These are phyloP conservation scores for Ziziphus jujuba DNA, from an alignment of 306 rosid genomes.

Conservation along the genomic window DNA sequence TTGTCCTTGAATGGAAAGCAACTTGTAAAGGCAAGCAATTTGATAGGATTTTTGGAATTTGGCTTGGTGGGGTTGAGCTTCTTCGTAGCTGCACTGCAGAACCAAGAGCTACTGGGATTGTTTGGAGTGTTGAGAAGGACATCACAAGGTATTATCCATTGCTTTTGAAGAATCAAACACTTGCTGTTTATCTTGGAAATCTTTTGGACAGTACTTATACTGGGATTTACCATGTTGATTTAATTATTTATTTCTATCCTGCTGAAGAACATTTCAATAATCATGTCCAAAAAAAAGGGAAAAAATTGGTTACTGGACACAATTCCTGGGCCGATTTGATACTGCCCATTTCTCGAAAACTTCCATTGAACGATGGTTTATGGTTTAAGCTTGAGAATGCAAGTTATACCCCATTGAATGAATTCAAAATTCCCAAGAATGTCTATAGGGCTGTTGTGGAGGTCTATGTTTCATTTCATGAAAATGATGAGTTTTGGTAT, in stretches of 20 bases:
- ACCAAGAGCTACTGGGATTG: constrained; percentile 66
- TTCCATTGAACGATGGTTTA: constrained; percentile 69
- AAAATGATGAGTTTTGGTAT: constrained; percentile 90
- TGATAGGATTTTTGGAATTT: constrained; percentile 87
- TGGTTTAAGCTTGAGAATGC: constrained; percentile 73
- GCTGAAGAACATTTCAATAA: constrained; percentile 8
- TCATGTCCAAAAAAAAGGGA: too few species aligned
- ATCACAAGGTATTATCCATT: constrained; percentile 76
- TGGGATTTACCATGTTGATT: constrained; percentile 80
- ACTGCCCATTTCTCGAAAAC: constrained; percentile 67
- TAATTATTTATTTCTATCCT: constrained; percentile 65
- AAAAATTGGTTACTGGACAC: constrained; percentile 24
- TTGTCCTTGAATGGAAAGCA: constrained; percentile 79
- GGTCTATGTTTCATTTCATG: constrained; percentile 89
- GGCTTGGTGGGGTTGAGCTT: constrained; percentile 90
- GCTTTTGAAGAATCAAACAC: constrained; percentile 53
- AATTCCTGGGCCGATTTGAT: constrained; percentile 76
- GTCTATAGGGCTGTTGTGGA: constrained; percentile 83
- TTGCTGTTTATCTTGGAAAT: constrained; percentile 78
- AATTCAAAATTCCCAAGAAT: constrained; percentile 66
- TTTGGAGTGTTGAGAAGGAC: constrained; percentile 87
- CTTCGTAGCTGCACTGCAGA: constrained; percentile 93
- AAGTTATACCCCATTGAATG: constrained; percentile 42
- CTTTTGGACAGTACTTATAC: constrained; percentile 59
- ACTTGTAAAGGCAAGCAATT: constrained; percentile 77